Conservation (phyloP, 1,284 basidiomycete genomes). For the Sparassis latifolia region DNA sequence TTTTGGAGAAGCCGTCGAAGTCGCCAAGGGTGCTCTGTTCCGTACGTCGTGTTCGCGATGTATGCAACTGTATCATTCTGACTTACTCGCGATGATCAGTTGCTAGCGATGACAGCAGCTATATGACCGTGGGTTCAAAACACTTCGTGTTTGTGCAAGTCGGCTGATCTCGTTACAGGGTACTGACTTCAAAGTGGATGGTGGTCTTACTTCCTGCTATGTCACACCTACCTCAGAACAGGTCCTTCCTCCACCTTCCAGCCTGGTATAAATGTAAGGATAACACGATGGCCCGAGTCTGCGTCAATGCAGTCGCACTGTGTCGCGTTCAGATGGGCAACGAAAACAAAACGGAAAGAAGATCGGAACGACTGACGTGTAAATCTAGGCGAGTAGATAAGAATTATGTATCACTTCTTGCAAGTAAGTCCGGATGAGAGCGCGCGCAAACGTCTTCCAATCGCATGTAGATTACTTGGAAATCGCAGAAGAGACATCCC, state of each 20-base stretch:
- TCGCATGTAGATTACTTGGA: no score
- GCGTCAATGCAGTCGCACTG: no score
- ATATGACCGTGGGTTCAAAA: conserved; percentile 60
- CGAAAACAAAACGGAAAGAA: no score
- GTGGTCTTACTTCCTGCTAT: conserved; percentile 85
- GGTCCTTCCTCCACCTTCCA: conserved; percentile 56
- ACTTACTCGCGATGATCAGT: conserved; percentile 35
- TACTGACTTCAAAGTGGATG: conserved; percentile 90
- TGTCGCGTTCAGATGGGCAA: no score
- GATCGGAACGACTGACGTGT: no score
- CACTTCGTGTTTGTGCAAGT: neutral
- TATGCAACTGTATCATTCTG: neutral
- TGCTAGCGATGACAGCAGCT: conserved; percentile 81
- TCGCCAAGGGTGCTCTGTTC: conserved; percentile 89
- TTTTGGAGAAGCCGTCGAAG: conserved; percentile 93
- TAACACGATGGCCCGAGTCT: neutral
- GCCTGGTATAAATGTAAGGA: conserved; percentile 33
- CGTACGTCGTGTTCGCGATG: conserved; percentile 42
- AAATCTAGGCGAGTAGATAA: no score
- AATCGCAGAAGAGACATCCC: no score
- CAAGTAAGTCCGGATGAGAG: no score
- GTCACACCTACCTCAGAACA: conserved; percentile 77
- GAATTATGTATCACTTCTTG: no score
- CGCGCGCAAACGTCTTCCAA: no score
- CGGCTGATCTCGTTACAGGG: conserved; percentile 43